Conservation (phyloP, 352 stramenopile species). For the Pythium insidiosum region DNA sequence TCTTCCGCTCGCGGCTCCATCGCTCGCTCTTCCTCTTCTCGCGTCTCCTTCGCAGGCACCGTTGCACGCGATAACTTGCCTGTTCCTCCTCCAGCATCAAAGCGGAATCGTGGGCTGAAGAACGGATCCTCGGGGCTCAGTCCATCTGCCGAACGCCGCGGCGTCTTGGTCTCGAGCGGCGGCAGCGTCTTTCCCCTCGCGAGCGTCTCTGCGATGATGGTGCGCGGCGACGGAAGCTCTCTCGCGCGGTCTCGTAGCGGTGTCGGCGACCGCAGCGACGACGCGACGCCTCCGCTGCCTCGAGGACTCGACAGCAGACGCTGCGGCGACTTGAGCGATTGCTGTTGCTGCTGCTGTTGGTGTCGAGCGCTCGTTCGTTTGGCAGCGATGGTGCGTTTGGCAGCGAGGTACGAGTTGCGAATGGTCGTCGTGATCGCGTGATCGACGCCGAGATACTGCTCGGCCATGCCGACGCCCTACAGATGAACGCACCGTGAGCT, state of each 20-base stretch:
- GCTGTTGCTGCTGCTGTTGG: constrained; percentile 2
- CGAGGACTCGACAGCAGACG: too few relatives aligned
- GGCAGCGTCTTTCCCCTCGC: constrained; percentile 33
- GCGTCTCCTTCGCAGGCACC: too few relatives aligned
- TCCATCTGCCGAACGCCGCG: not conserved
- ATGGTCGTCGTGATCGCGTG: constrained; percentile 87
- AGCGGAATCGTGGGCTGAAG: constrained; percentile 63
- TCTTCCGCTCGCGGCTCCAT: too few relatives aligned
- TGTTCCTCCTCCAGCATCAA: constrained; percentile 20
- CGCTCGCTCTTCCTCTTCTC: too few relatives aligned
- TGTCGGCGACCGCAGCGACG: too few relatives aligned
- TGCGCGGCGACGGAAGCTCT: constrained; percentile 30
- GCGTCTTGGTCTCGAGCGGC: constrained; percentile 15
- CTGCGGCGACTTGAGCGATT: too few relatives aligned
- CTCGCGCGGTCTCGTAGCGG: too few relatives aligned
- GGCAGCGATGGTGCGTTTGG: constrained; percentile 45
- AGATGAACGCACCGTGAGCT: not conserved
- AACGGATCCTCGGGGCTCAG: constrained; percentile 51
- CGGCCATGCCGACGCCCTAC: constrained; percentile 78
- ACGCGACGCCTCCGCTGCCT: too few relatives aligned
- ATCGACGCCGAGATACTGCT: constrained; percentile 82
- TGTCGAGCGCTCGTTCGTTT: constrained; percentile 21
- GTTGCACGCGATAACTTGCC: too few relatives aligned
- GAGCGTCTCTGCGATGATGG: constrained; percentile 49
- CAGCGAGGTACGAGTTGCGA: constrained; percentile 85